Evolutionary conservation across 768 basidiomycete genomes (phyloP).

Genomic region (Tylopilus subfusipes): DNA sequence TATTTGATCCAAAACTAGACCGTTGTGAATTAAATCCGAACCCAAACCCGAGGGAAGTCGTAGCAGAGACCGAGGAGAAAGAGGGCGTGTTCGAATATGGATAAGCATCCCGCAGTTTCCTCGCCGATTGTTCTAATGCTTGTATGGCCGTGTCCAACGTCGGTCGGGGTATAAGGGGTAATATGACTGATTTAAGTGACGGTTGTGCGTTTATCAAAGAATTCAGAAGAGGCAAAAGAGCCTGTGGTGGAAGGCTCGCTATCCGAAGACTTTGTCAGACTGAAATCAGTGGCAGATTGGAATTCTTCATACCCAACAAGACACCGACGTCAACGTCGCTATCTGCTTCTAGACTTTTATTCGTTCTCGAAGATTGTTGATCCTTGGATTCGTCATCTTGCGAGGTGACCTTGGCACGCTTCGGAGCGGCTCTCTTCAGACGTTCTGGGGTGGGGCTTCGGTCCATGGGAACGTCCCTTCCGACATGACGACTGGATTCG

Average conservation of each 20-base stretch:
- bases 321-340: conserved; percentile 70
- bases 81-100: conserved; percentile 64
- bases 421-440: conserved; percentile 63
- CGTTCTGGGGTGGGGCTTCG: conserved; percentile 82
- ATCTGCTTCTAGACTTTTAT: conserved; percentile 38
- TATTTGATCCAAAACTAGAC: conserved; percentile 32
- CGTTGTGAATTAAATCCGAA: conserved; percentile 24
- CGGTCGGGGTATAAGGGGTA: conserved; percentile 82
- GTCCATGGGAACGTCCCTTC: conserved; percentile 74
- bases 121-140: conserved; percentile 62
- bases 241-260: conserved; percentile 80
- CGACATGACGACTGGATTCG: conserved; percentile 34
- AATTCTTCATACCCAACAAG: conserved; percentile 58
- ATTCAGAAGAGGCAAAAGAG: conserved; percentile 68
- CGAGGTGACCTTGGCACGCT: conserved; percentile 45
- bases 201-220: conserved; percentile 68
- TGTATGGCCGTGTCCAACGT: conserved; percentile 72
- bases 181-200: conserved; percentile 62
- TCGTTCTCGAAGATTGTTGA: conserved; percentile 45
- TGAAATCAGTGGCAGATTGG: neutral
- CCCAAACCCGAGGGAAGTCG: conserved; percentile 34
- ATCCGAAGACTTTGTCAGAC: conserved; percentile 15
- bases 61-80: conserved; percentile 28
- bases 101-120: conserved; percentile 76
- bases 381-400: conserved; percentile 36